Conservation (phyloP, 2,329 filamentous ascomycete species). For the Cladophialophora immunda region DNA sequence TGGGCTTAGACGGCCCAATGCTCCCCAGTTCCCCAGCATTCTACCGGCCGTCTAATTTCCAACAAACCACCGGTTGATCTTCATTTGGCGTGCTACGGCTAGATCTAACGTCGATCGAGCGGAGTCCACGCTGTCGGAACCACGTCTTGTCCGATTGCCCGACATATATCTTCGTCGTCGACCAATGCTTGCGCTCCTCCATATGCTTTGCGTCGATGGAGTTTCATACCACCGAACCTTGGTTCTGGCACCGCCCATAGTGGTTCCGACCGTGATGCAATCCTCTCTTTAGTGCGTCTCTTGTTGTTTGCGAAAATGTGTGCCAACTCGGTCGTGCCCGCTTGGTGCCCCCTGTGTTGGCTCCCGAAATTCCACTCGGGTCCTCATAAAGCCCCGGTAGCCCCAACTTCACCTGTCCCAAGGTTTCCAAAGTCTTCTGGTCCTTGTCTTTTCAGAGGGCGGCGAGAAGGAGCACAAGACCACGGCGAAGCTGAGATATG, state of each 20-base stretch:
- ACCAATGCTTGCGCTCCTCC: background rate
- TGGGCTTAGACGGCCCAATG: conserved; percentile 7
- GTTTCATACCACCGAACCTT: background rate
- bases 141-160: conserved; percentile 26
- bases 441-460: background rate
- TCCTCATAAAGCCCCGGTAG: background rate
- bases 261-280: conserved; percentile 1
- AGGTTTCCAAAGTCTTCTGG: background rate
- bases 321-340: background rate
- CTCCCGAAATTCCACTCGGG: background rate
- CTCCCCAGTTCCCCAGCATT: conserved; percentile 12
- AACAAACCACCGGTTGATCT: conserved; percentile 12
- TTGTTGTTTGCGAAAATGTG: background rate
- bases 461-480: background rate
- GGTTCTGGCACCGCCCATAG: background rate
- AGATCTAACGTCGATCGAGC: conserved; percentile 16
- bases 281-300: conserved; percentile 7
- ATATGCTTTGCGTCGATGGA: background rate
- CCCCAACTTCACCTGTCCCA: background rate
- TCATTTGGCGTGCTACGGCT: background rate
- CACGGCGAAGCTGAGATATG: background rate
- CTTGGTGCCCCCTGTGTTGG: background rate
- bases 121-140: conserved; percentile 13
- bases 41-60: conserved; percentile 8
- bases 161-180: conserved; percentile 11